Evolutionary conservation across 164 flowering plant species (phyloP).

Genomic region (Kalanchoe fedtschenkoi): DNA sequence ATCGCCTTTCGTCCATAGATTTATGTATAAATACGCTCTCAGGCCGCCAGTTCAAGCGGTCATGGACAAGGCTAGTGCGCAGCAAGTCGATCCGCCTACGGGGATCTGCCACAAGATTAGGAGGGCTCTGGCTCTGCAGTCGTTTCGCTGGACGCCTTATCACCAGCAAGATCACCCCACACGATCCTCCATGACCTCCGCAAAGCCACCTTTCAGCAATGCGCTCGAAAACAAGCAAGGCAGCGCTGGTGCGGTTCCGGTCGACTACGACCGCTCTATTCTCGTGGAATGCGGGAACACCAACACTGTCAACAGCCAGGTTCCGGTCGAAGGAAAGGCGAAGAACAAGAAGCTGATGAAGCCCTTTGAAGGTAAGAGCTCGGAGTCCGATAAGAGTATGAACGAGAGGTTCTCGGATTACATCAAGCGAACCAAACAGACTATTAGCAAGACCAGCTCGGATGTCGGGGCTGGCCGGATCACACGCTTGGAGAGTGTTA

Average conservation of each 20-base stretch:
- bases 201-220: neutral
- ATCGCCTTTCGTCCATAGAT: too few relatives aligned
- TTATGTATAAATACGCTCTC: too few relatives aligned
- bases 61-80: neutral
- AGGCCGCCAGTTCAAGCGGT: too few relatives aligned
- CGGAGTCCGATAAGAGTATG: neutral
- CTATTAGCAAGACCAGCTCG: neutral
- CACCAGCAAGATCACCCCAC: neutral
- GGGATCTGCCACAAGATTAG: neutral
- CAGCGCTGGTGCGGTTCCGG: neutral
- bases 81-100: neutral
- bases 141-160: neutral
- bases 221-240: neutral
- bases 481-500: neutral
- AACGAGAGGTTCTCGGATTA: neutral
- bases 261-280: neutral
- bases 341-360: neutral
- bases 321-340: neutral
- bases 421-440: constrained; percentile 1
- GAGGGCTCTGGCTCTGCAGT: neutral
- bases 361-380: too few relatives aligned
- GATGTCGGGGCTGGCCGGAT: neutral
- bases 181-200: neutral
- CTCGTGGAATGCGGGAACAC: neutral
- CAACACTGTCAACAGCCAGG: neutral